Evolutionary conservation across 495 filamentous ascomycete species (phyloP).

Genomic region (Annulohypoxylon stygium): DNA sequence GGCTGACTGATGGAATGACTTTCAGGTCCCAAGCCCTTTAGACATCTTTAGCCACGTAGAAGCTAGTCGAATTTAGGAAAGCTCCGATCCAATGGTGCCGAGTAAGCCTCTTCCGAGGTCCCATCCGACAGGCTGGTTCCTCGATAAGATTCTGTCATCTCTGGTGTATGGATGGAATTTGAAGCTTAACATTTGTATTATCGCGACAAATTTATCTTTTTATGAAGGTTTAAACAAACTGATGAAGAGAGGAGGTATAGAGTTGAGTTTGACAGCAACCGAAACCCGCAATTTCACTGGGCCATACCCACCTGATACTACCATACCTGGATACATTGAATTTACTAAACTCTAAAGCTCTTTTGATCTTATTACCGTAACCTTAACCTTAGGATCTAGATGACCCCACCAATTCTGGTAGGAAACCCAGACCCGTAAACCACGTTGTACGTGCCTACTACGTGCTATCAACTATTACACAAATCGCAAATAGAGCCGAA

Average conservation of each 20-base stretch:
- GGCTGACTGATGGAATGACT: not conserved
- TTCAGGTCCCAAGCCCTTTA: slow-evolving; percentile 1
- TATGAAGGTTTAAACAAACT: not conserved
- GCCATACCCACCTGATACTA: not conserved
- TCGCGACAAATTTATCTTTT: not conserved
- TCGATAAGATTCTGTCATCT: slow-evolving; percentile 17
- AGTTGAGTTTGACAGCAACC: slow-evolving; percentile 16
- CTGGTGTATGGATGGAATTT: not conserved
- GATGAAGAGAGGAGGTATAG: not conserved
- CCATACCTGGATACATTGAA: not conserved
- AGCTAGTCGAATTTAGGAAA: slow-evolving; percentile 21
- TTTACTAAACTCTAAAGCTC: not conserved
- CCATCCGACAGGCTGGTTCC: slow-evolving; percentile 9
- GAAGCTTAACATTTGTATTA: not conserved
- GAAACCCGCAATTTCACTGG: not conserved
- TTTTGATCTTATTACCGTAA: slow-evolving; percentile 8
- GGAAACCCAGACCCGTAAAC: not conserved
- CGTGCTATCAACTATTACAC: not conserved
- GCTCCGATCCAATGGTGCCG: slow-evolving; percentile 17
- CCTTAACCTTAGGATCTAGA: slow-evolving; percentile 18
- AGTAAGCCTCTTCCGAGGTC: slow-evolving; percentile 19
- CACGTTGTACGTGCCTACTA: not conserved
- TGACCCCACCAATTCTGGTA: slow-evolving; percentile 5
- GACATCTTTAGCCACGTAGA: not conserved
- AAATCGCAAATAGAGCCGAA: not conserved